Base-by-base conservation (phyloP, 208 protist species). In the Leptomonas pyrrhocoris region DNA sequence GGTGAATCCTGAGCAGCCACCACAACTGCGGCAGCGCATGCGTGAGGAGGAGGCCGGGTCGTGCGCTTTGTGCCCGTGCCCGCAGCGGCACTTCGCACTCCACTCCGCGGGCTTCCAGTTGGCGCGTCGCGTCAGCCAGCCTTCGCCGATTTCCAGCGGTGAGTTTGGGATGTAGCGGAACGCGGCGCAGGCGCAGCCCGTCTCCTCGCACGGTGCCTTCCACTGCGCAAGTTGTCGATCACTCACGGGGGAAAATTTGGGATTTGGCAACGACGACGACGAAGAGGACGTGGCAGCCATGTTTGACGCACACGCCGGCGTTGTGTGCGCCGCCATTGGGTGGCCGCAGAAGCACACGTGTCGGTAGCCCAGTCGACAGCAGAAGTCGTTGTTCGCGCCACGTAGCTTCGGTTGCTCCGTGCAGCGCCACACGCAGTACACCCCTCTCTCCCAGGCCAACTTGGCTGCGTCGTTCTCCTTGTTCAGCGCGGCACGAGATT, bases 101-200 rank as follows among this genome's bases (percentile, higher is more conserved):
- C 86, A 96, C 67, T 66, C 43, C 40, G 65, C 50, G 15, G 75
- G 67, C 63, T 96, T 75, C 68, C 87, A 96, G 59, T 88, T 79
- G 0, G 58, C 67, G 13, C 92, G 77, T 13, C 85, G 85, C 19
- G 84, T 79, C 38, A 97, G 80, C 89, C 90, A 96, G 1, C 70
- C 78, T 43, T 95, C 89, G 8, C 93, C 91, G 45, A 96, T 94
- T 63, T 96, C 92, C 55, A 94, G 89, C 19, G 93, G 93, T 15
- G 78, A 78, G 64, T 90, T 94, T 16, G 93, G 93, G 8, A 96
- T 64, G 73, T 93, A 97, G 49, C 78, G 73, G 48, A 89, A 97
- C 27, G 68, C n/a, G 5, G 36, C 28, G 73, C 91, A 97, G 2
- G 15, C 31, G 49, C 91, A 96, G 25, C 72, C 62, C 0, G 49